Conservation (phyloP, 148 eudicot species). For the Gaultheria prostrata region DNA sequence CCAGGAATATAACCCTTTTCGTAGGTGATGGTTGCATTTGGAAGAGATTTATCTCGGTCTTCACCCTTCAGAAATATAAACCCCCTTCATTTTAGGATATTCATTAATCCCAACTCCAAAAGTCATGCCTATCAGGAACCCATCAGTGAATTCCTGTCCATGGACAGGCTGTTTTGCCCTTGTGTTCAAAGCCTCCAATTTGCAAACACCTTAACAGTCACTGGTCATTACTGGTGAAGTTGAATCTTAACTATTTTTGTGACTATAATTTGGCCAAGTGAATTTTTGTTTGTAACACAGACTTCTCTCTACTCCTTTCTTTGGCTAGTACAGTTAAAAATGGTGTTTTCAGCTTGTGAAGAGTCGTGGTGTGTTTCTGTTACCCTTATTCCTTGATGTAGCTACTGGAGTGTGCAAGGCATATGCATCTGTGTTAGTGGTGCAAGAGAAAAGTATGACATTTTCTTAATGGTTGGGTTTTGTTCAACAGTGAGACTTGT, state of each 20-base stretch:
- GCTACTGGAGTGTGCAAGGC: not conserved
- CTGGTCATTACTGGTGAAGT: not conserved
- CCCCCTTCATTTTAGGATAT: not conserved
- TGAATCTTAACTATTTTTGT: not conserved
- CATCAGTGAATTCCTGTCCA: not conserved
- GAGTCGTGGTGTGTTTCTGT: not conserved
- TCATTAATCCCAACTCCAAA: not conserved
- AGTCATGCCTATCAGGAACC: not conserved
- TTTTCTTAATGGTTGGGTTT: not conserved
- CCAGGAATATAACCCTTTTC: no score
- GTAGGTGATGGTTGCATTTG: no score
- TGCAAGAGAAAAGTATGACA: not conserved
- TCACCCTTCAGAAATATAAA: not conserved
- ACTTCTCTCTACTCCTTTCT: not conserved
- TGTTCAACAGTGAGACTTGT: not conserved
- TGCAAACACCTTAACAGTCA: not conserved
- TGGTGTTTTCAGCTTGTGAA: not conserved
- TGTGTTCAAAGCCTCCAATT: not conserved
- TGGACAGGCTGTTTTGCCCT: not conserved
- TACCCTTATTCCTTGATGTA: not conserved
- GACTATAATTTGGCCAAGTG: not conserved
- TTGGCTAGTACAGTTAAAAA: not conserved
- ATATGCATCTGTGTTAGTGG: not conserved
- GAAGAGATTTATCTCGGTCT: no score
- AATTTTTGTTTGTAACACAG: not conserved